Percentiles rank a stretch among this genome's conserved stretches.
phyloP scores from a whole-genome alignment of 192 early-diverging fungal species.

The Backusella tuberculispora region DNA sequence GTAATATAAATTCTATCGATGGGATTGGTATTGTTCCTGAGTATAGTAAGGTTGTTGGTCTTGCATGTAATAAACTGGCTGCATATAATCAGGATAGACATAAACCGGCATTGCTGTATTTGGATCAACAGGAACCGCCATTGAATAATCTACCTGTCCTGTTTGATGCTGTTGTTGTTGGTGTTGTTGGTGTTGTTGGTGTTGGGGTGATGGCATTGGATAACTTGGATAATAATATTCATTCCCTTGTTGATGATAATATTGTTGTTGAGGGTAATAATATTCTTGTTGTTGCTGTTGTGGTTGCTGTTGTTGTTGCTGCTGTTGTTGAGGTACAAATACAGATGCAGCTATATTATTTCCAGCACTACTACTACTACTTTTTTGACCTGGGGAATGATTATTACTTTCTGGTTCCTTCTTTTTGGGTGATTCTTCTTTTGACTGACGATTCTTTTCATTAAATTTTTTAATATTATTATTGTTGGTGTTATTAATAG shows the following conservation, averaged over 20 bases:
- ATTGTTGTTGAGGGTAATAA: neutral
- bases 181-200: neutral
- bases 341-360: neutral
- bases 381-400: no score
- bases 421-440: neutral
- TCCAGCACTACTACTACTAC: neutral
- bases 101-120: constrained; percentile 1
- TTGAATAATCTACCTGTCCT: neutral
- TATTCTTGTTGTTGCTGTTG: neutral
- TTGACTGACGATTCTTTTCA: neutral
- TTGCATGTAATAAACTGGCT: constrained; percentile 12
- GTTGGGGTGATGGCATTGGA: neutral
- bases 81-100: neutral
- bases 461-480: neutral
- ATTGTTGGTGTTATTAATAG: neutral
- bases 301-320: neutral
- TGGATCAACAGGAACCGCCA: constrained; percentile 15
- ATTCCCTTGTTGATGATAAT: neutral
- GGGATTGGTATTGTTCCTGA: neutral
- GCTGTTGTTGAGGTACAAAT: neutral
- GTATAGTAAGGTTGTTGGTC: neutral
- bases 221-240: constrained; percentile 10
- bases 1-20: no score
- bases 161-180: neutral
- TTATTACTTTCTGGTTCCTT: neutral